phyloP scores from a whole-genome alignment of 495 filamentous ascomycete genomes.

The Lophiotrema nucula region DNA sequence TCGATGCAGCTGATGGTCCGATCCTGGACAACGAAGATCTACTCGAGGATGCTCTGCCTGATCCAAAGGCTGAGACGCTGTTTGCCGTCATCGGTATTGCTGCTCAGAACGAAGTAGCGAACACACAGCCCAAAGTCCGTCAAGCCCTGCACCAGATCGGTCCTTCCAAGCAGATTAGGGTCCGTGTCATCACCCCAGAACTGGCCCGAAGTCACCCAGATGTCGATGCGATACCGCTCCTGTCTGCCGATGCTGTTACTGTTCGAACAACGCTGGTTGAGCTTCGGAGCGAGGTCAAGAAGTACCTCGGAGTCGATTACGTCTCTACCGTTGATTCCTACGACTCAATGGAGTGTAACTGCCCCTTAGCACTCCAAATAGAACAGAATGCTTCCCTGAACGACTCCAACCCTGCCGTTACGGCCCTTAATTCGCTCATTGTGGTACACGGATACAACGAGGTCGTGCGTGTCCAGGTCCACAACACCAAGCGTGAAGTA shows the following conservation, averaged over 20 bases:
- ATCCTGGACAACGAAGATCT: conserved; percentile 28
- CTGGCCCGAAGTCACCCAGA: conserved; percentile 12
- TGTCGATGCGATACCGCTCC: too few species aligned
- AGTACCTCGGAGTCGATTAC: too few species aligned
- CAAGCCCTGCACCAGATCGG: too few species aligned
- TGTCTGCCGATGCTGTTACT: too few species aligned
- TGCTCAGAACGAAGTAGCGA: neutral
- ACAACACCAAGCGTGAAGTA: neutral
- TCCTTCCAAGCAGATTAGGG: neutral
- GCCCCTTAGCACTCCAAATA: conserved; percentile 34
- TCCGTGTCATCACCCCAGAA: conserved; percentile 31
- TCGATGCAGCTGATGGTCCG: conserved; percentile 24
- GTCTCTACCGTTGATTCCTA: too few species aligned
- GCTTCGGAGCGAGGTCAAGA: too few species aligned
- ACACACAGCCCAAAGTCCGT: neutral
- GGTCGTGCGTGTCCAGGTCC: conserved; percentile 10
- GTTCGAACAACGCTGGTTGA: too few species aligned
- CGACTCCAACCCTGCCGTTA: neutral
- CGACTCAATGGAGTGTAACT: conserved; percentile 41
- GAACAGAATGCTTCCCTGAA: conserved; percentile 7
- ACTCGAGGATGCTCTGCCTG: conserved; percentile 20
- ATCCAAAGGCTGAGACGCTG: conserved; percentile 17
- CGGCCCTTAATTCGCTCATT: conserved; percentile 9
- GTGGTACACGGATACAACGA: conserved; percentile 28
- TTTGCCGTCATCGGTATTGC: conserved; percentile 19